phyloP scores from a whole-genome alignment of 2,329 filamentous ascomycete genomes.

The Aspergillus ruber region DNA sequence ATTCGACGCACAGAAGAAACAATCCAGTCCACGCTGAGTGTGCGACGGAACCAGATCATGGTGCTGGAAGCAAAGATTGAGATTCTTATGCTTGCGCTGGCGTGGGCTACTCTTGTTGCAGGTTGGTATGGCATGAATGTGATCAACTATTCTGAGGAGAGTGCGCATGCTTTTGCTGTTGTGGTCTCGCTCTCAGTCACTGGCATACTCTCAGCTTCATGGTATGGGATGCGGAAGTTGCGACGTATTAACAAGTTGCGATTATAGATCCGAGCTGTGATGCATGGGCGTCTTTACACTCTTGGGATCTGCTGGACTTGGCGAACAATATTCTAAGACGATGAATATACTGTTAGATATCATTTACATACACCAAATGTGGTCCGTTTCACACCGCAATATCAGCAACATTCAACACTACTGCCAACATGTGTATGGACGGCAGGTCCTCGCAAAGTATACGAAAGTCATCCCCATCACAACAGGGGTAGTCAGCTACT shows the following conservation, averaged over 20 bases:
- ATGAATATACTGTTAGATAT: not conserved
- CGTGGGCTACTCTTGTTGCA: conserved; percentile 28
- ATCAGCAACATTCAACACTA: too few species aligned
- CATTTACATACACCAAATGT: not conserved
- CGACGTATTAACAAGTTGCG: conserved; percentile 17
- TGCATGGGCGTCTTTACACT: not conserved
- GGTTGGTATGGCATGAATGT: conserved; percentile 35
- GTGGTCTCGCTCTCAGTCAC: conserved; percentile 14
- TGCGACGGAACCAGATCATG: conserved; percentile 36
- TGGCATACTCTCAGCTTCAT: conserved; percentile 16
- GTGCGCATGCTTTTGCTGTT: conserved; percentile 19
- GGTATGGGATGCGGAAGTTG: conserved; percentile 20
- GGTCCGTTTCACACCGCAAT: not conserved
- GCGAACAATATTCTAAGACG: not conserved
- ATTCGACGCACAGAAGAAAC: conserved; percentile 28
- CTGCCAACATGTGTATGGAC: too few species aligned
- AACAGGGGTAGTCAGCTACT: too few species aligned
- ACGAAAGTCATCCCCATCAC: too few species aligned
- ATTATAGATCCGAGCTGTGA: conserved; percentile 3
- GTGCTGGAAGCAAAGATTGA: conserved; percentile 32
- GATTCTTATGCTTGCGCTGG: conserved; percentile 31
- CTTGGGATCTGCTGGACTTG: not conserved
- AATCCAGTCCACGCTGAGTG: conserved; percentile 26
- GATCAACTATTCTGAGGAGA: conserved; percentile 31
- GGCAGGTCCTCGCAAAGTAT: too few species aligned